These are phyloP conservation scores for Prunus yedoensis DNA, from an alignment of 331 rosid species.

Conservation along the genomic window DNA sequence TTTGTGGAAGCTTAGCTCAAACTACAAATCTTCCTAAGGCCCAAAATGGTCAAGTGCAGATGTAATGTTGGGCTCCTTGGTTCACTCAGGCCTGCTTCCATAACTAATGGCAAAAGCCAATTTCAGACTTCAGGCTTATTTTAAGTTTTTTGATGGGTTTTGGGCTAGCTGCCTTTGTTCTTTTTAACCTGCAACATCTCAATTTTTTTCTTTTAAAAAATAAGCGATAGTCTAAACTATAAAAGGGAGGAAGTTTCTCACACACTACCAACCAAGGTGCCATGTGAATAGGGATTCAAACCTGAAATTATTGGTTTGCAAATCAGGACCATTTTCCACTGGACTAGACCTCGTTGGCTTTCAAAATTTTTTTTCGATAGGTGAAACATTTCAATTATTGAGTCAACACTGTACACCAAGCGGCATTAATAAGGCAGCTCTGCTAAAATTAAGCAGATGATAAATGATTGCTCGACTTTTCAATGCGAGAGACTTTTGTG, in stretches of 20 bases:
- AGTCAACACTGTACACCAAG: not conserved
- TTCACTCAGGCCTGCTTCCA: not conserved
- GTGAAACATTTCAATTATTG: not conserved
- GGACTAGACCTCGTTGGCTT: too few relatives aligned
- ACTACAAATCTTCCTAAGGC: too few relatives aligned
- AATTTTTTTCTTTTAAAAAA: too few relatives aligned
- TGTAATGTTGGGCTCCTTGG: not conserved
- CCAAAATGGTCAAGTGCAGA: too few relatives aligned
- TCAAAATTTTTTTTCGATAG: too few relatives aligned
- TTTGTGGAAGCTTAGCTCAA: too few relatives aligned
- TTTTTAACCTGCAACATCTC: too few relatives aligned
- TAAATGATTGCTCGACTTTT: not conserved
- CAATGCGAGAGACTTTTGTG: not conserved
- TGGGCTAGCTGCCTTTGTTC: too few relatives aligned
- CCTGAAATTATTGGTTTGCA: too few relatives aligned
- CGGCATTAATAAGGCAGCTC: not conserved
- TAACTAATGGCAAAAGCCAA: not conserved
- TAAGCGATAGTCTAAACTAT: too few relatives aligned
- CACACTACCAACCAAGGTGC: not conserved
- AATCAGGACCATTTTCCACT: too few relatives aligned
- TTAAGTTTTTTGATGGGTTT: too few relatives aligned
- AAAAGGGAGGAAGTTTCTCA: rapidly evolving
- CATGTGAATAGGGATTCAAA: rapidly evolving
- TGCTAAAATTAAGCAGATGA: not conserved
- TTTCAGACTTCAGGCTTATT: not conserved